These are phyloP conservation scores for Venturia pyrina DNA, from an alignment of 2,329 filamentous ascomycete species.

Conservation along the genomic window DNA sequence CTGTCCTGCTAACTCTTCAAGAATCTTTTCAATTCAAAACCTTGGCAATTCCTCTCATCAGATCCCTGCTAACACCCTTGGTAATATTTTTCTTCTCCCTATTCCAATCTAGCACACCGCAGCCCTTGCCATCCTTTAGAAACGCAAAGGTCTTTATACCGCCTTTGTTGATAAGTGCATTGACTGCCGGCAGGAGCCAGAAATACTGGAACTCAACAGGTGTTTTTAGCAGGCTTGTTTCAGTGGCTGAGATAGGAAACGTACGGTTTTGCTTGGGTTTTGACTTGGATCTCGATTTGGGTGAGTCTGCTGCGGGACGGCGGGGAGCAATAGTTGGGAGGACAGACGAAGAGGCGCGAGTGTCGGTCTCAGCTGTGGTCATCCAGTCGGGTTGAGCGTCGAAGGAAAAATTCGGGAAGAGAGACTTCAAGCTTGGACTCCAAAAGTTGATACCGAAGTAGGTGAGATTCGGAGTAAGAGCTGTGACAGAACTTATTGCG, in stretches of 20 bases:
- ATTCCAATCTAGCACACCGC: not conserved
- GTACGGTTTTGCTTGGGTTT: too few species aligned
- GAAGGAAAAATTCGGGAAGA: not conserved
- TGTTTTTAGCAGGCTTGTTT: not conserved
- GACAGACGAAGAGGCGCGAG: not conserved
- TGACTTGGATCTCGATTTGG: not conserved
- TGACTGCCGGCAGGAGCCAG: not conserved
- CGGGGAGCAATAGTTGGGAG: not conserved
- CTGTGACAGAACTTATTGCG: not conserved
- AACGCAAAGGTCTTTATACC: not conserved
- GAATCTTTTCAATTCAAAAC: too few species aligned
- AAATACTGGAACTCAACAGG: not conserved
- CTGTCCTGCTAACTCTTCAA: too few species aligned
- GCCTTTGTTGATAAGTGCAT: not conserved
- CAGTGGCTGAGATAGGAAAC: not conserved
- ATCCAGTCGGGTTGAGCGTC: not conserved
- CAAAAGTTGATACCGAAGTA: conserved; percentile 1
- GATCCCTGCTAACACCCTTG: not conserved
- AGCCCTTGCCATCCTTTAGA: not conserved
- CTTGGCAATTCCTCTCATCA: not conserved
- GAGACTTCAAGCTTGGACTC: not conserved
- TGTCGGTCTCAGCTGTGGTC: not conserved
- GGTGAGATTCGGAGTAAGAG: not conserved
- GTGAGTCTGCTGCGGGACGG: not conserved
- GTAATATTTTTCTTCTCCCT: not conserved